Base-by-base conservation (phyloP, 1,284 basidiomycete genomes). In the Ceratobasidium theobromae region DNA sequence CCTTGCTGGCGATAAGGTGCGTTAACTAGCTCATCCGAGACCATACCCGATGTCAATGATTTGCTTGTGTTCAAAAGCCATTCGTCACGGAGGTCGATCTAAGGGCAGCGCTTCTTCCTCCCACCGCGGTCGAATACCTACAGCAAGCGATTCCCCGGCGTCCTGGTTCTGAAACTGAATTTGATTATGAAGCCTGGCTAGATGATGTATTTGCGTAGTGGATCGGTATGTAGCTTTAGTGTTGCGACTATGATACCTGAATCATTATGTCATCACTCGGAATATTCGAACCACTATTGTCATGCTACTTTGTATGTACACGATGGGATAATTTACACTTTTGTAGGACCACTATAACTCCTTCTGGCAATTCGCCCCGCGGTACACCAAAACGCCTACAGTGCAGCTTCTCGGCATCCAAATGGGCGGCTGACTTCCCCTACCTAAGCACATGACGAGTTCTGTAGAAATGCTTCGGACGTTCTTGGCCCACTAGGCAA, bases 51-150 rank as follows among this genome's bases (percentile, higher is more conserved):
- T n/a, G 48, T 54, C 48, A 46, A 18, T 41, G 14, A 25, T 62
- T 43, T 43, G 30, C 64, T 64, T 60, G 67, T 43, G 43, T 18
- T 11, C 69, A 38, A 28, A 67, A 95, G 93, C 88, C 91, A 4
- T 95, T 90, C 71, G 88, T 98, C 16, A 98, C 95, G 1, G 95
- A 98, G 76, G 80, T 97, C 40, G 96, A 99, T 75, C 82, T 99
- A 73, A 85, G 88, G 66, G 79, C 95, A 66, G 93, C 95, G n/a
- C 84, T 89, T 66, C 80, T 99, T 9, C 90, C 95, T 0, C 79
- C 82, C 16, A 81, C 83, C 67, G 86, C 91, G 0, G 87, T 96
- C 65, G 87, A 91, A 45, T 98, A 95, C 76, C 80, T 99, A 70
- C 84, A 84, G 33, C 84, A 89, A 73, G 87, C 82, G 35, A 86